Evolutionary conservation across 2,329 filamentous ascomycete species (phyloP).

Genomic region (Xylaria sp.): DNA sequence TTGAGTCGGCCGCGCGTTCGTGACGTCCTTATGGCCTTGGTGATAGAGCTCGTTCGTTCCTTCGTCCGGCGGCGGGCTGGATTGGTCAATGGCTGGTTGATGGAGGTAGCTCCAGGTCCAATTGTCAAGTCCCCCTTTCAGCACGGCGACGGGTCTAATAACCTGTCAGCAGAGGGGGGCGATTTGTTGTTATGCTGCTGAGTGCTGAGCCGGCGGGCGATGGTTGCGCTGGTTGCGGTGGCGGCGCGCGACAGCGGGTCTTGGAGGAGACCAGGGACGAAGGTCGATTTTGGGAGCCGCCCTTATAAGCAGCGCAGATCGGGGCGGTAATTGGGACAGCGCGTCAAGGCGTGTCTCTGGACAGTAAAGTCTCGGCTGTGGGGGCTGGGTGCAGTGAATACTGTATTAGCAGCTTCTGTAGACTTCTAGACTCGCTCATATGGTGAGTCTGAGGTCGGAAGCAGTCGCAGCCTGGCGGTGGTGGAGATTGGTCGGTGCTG

Average conservation of each 20-base stretch:
- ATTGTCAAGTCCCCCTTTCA: conserved; percentile 22
- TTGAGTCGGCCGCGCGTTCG: not conserved
- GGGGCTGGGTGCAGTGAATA: conserved; percentile 31
- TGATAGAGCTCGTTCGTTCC: not conserved
- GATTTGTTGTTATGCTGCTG: conserved; percentile 23
- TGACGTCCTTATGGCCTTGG: not conserved
- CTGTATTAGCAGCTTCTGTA: not conserved
- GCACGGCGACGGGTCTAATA: conserved; percentile 49
- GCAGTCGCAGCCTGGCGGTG: conserved; percentile 20
- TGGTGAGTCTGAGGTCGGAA: conserved; percentile 9
- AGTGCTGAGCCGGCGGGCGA: conserved; percentile 13
- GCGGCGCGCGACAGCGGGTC: conserved; percentile 11
- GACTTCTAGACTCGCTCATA: conserved; percentile 20
- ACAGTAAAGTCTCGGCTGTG: conserved; percentile 25
- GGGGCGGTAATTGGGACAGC: conserved; percentile 22
- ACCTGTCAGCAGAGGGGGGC: conserved; percentile 42
- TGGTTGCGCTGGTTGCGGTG: not conserved
- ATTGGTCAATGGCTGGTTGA: not conserved
- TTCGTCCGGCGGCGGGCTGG: conserved; percentile 1
- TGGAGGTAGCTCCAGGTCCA: not conserved
- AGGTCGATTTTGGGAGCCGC: conserved; percentile 4
- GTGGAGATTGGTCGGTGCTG: conserved; percentile 34
- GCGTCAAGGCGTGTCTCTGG: conserved; percentile 24
- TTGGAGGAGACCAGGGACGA: conserved; percentile 8
- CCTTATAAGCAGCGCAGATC: conserved; percentile 26